phyloP scores from a whole-genome alignment of 2,329 filamentous ascomycete species.

The Cryphonectria radicalis region DNA sequence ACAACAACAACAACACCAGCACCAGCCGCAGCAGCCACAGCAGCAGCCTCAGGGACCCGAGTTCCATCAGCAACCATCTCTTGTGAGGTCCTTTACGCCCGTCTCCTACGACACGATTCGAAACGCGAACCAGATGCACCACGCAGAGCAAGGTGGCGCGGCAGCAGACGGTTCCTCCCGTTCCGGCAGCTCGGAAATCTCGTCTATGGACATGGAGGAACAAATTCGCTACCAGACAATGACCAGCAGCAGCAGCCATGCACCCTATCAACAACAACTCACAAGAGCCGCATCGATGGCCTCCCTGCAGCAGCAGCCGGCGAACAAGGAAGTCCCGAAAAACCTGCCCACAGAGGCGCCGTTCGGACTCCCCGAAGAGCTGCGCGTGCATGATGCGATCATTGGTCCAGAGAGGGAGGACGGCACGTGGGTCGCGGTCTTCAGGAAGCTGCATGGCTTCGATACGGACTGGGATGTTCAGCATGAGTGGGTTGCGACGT shows the following conservation, averaged over 20 bases:
- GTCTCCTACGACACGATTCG: not conserved
- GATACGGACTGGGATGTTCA: slow-evolving; percentile 38
- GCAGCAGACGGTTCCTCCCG: slow-evolving; percentile 4
- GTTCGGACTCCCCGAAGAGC: slow-evolving; percentile 40
- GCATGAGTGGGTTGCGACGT: slow-evolving; percentile 34
- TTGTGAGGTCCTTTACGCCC: not conserved
- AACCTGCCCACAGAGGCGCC: slow-evolving; percentile 36
- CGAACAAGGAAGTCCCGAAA: not conserved
- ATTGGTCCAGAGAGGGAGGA: slow-evolving; percentile 38
- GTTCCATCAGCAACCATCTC: not conserved
- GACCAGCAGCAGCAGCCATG: not conserved
- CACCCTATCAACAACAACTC: slow-evolving; percentile 1
- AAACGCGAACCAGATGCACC: not conserved
- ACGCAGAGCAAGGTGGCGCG: not conserved
- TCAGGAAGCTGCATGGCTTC: slow-evolving; percentile 37
- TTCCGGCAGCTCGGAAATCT: slow-evolving; percentile 11
- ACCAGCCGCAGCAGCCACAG: not conserved
- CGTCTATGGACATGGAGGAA: slow-evolving; percentile 17
- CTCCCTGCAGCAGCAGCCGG: slow-evolving; percentile 11
- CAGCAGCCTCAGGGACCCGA: not conserved
- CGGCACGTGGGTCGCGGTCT: slow-evolving; percentile 39
- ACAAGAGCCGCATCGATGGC: not conserved
- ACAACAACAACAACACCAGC: not conserved
- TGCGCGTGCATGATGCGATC: slow-evolving; percentile 38
- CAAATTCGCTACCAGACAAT: not conserved